Base-by-base conservation (phyloP, 2,329 filamentous ascomycete species). In the Geosmithia flava region DNA sequence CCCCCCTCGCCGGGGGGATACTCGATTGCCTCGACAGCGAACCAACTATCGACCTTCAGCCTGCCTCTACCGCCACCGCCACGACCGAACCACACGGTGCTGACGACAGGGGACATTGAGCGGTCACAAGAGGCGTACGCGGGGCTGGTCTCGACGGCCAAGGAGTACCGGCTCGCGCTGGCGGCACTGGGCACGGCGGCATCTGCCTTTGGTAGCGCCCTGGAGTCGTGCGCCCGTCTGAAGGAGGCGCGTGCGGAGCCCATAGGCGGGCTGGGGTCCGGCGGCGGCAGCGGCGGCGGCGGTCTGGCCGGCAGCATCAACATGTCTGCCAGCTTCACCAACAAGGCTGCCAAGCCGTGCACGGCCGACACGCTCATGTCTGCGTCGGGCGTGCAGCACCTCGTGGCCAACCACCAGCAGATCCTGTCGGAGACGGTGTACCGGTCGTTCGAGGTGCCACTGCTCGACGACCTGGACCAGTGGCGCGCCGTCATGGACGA, bases 371-470 rank as follows among this genome's bases (percentile, higher is more conserved):
- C 72, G 47, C 68, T 85, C 43, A 67, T 85, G 50, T 72, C 77
- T 29, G 76, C 79, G 13, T 76, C 77, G 33, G 81, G 81, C 37
- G 71, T 84, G 41, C 81, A 85, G 59, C 78, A 84, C 56, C 70
- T 85, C 19, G 69, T 83, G 50, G 80, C 80, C 44, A 85, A 84
- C 63, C 81, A 85, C 66, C 78, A 83, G 60, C 79, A 83, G 58
- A 84, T 85, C 55, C 71, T 85, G 3, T 78, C 73, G 53, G 81
- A 85, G 63, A 83, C 79, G 0, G 78, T 85, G 8, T 84, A 85
- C 62, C 71, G 80, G 48, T 72, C 71, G 50, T 84, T 85, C 59
- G 81, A 85, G 62, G 79, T 84, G 39, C 81, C 81, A 3, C 66
- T 85, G 20, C 69, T 84, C n/a, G 79, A 83, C 63, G 81, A 84